Percentiles rank a stretch among this genome's conserved stretches.
Evolutionary conservation across 2,329 filamentous ascomycete genomes (phyloP).

Genomic region (Thielaviopsis ethacetica): DNA sequence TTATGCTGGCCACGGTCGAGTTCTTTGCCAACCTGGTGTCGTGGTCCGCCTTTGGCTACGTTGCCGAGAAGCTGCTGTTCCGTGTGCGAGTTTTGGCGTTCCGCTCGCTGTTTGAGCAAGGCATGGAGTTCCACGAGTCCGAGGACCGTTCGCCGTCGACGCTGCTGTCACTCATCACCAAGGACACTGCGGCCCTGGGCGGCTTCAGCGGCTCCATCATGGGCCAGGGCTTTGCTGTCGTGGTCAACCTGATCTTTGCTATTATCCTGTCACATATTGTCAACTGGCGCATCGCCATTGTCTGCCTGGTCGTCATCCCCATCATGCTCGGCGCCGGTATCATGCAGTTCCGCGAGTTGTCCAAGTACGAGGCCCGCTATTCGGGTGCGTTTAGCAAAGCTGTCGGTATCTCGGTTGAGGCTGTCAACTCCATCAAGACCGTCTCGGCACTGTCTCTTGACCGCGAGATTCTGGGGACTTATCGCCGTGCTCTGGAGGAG

Average conservation of each 20-base stretch:
- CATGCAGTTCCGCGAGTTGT: slow-evolving; percentile 48
- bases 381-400: slow-evolving; percentile 48
- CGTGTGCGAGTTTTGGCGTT: slow-evolving; percentile 47
- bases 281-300: slow-evolving; percentile 61
- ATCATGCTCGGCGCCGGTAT: slow-evolving; percentile 52
- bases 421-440: slow-evolving; percentile 49
- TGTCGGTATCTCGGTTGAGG: slow-evolving; percentile 49
- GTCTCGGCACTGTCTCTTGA: slow-evolving; percentile 39
- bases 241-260: slow-evolving; percentile 50
- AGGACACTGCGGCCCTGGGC: slow-evolving; percentile 49
- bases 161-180: slow-evolving; percentile 52
- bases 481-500: slow-evolving; percentile 31
- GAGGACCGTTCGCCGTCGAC: slow-evolving; percentile 42
- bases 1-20: slow-evolving; percentile 31
- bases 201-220: slow-evolving; percentile 56
- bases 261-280: slow-evolving; percentile 55
- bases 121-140: slow-evolving; percentile 55
- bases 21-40: slow-evolving; percentile 39
- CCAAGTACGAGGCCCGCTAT: slow-evolving; percentile 45
- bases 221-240: slow-evolving; percentile 50
- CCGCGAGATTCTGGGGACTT: slow-evolving; percentile 33
- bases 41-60: slow-evolving; percentile 29
- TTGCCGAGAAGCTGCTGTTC: slow-evolving; percentile 48
- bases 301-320: slow-evolving; percentile 52
- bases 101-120: slow-evolving; percentile 47